Evolutionary conservation across 495 filamentous ascomycete genomes (phyloP), one percentile per base, ranked within the genome.

Genomic region (Peziza echinospora): DNA sequence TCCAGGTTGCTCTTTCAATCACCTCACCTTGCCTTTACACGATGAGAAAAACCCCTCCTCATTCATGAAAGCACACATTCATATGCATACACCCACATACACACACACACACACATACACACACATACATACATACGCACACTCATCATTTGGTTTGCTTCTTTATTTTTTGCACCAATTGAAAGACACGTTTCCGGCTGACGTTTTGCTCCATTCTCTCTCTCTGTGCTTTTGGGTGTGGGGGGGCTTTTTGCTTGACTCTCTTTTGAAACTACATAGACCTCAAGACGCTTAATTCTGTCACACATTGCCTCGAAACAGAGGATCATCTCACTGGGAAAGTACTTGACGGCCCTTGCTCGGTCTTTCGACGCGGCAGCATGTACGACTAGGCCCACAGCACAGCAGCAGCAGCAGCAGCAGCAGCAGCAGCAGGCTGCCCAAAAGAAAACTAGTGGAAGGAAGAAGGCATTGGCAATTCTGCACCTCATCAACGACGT

Each of bases 211-310:
- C 43, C 28, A 22, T 48, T 30, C 43, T 41, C 24, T 45, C 43
- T 47, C 50, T 34, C 48, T 21, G 39, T 45, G n/a, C n/a, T n/a
- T n/a, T n/a, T n/a, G n/a, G 30, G 30, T 37, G 30, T 37, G 30
- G 30, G n/a, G n/a, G n/a, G 30, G 30, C 30, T 37, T 37, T 11
- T 37, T 37, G 30, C n/a, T n/a, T n/a, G n/a, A n/a, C n/a, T n/a
- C n/a, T n/a, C n/a, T n/a, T n/a, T n/a, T n/a, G n/a, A n/a, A 37
- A 37, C 6, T 37, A 17, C 13, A 37, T 71, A 93, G 85, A 80
- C 71, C 65, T 85, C 81, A 69, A 93, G 86, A 71, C 66, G 71
- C 62, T 92, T 83, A 84, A 73, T 86, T 48, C 66, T 86, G 56
- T 67, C 66, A 48, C 72, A 83, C 65, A 67, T 84, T 51, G 71